Evolutionary conservation across 2,329 filamentous ascomycete species (phyloP), one percentile per base, ranked within the genome.

Genomic region (Calonectria pseudoturangicola): DNA sequence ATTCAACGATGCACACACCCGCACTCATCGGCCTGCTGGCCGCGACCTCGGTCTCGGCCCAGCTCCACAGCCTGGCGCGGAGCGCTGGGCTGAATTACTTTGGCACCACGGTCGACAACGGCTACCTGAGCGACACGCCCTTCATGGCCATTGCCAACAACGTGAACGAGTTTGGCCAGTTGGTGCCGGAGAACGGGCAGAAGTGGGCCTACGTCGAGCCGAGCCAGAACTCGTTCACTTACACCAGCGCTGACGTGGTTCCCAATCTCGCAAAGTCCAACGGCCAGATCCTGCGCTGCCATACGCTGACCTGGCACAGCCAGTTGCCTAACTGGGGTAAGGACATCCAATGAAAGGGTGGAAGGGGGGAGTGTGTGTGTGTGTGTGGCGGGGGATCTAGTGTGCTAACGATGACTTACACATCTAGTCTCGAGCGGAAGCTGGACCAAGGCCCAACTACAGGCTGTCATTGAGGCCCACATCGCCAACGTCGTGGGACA

Each of bases 151-250:
- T 92, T 73, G 84, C 92, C 50, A 87, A 86, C 74, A 84, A 92
- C 80, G 83, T 79, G 9, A 83, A 85, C 58, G 90, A 93, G 78
- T 93, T 93, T 77, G 92, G 92, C 39, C 88, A 92, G 81, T 86
- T 93, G 30, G 93, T 92, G 0, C 91, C 92, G 0, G 90, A 89
- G 62, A 94, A 94, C 80, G 87, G 88, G 3, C 89, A 91, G 81
- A 89, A 91, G 86, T 94, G 91, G 91, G 87, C 92, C 72, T 85
- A 87, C 73, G 92, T 87, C 18, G 91, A 94, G 85, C 89, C 91
- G 0, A 80, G 83, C 48, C 88, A 87, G 56, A 87, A 86, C 43
- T 81, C 85, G 56, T 94, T 93, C 85, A 88, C 87, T 77, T 94
- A 88, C 82, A 86, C 86, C 7, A 82, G 85, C 2, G 92, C 89